Evolutionary conservation across 768 basidiomycete species (phyloP).

Genomic region (Russula sp.): DNA sequence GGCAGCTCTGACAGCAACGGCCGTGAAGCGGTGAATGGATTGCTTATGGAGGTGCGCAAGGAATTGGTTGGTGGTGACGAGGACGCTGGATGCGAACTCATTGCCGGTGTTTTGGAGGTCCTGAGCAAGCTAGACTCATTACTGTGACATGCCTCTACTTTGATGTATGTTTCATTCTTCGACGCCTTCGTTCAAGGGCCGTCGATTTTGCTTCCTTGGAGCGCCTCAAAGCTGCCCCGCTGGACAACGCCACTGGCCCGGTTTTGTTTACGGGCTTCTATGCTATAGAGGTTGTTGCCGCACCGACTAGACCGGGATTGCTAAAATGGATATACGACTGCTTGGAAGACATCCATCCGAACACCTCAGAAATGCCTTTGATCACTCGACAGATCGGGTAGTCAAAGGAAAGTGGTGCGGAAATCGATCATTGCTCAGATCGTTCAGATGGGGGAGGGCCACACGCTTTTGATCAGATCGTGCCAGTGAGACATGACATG

Average conservation of each 20-base stretch:
- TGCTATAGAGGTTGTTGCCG: background rate
- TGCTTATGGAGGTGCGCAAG: constrained; percentile 69
- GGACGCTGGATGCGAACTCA: constrained; percentile 85
- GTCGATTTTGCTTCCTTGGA: constrained; percentile 10
- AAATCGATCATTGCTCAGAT: background rate
- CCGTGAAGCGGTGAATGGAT: constrained; percentile 67
- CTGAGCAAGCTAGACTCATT: constrained; percentile 89
- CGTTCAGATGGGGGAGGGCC: too few species aligned
- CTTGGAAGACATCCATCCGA: background rate
- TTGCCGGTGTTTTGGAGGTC: constrained; percentile 92
- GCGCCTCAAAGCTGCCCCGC: background rate
- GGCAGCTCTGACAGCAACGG: constrained; percentile 51
- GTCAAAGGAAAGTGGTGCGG: background rate
- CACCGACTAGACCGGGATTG: background rate
- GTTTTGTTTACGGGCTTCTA: background rate
- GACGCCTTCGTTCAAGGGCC: constrained; percentile 5
- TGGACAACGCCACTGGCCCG: background rate
- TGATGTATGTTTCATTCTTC: constrained; percentile 20
- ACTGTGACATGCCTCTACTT: constrained; percentile 43
- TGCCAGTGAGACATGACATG: background rate
- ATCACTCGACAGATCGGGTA: background rate
- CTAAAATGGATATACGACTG: background rate
- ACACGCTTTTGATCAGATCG: background rate
- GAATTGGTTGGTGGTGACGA: constrained; percentile 65
- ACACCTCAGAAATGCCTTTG: background rate